These are phyloP conservation scores for Phialemoniopsis sp. DNA, from an alignment of 2,329 filamentous ascomycete genomes.

Conservation along the genomic window DNA sequence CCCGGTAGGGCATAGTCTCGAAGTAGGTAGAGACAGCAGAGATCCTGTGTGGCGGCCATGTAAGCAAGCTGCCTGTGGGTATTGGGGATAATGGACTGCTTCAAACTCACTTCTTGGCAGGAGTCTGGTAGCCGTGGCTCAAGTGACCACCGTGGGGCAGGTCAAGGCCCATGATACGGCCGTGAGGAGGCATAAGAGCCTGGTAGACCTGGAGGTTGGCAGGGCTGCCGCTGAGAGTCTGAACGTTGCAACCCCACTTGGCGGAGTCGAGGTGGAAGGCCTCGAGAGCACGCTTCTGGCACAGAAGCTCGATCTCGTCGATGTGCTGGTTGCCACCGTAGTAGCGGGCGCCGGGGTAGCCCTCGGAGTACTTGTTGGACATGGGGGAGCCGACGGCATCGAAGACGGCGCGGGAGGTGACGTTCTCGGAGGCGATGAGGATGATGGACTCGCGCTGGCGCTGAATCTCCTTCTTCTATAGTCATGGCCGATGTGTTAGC, in stretches of 20 bases:
- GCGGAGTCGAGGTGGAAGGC: constrained; percentile 81
- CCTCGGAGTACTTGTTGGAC: constrained; percentile 99
- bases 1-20: constrained; percentile 95
- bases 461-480: constrained; percentile 84
- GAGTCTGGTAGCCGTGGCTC: constrained; percentile 96
- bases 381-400: constrained; percentile 92
- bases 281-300: constrained; percentile 88
- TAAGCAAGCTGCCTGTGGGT: not conserved
- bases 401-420: constrained; percentile 96
- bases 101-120: constrained; percentile 72
- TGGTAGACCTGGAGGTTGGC: constrained; percentile 98
- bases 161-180: constrained; percentile 94
- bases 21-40: constrained; percentile 98
- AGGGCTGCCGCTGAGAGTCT: constrained; percentile 87
- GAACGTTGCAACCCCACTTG: constrained; percentile 99
- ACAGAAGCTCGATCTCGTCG: constrained; percentile 90
- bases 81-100: not conserved
- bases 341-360: constrained; percentile 96
- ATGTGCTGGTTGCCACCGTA: constrained; percentile 99
- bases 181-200: constrained; percentile 92
- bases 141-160: constrained; percentile 92
- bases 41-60: constrained; percentile 51
- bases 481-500: constrained; percentile 19
- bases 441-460: constrained; percentile 98
- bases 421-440: constrained; percentile 98